Evolutionary conservation across 306 rosid genomes (phyloP), one percentile per base, ranked within the genome.

Genomic region (Dryas octopetala): DNA sequence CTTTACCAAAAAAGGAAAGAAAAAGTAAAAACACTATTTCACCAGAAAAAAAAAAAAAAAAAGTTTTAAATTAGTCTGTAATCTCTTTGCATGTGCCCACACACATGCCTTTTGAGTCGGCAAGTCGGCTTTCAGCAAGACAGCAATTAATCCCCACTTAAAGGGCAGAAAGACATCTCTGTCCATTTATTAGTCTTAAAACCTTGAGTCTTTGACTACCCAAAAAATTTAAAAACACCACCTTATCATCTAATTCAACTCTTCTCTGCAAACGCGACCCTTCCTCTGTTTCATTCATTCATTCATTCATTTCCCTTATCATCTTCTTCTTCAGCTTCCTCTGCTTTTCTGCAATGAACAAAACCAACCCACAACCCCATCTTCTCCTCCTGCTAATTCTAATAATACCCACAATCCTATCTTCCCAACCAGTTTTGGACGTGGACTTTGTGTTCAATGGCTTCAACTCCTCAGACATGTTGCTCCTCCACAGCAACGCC

Each of bases 361-460:
- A 6, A 28, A 15, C 62, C 17, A 23, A 48, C 54, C 32, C 74
- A 48, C 78, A 75, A 7, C 49, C 12, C 68, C 71, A 14, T 26
- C 48, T 83, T 58, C 79, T 77, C 55, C 43, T 77, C 48, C 68
- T 49, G 1, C 78, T 69, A 1, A 15, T 82, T 13, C 49, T 68
- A 7, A 81, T 82, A 8, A 70, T 81, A 4, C 41, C 80, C 41
- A 1, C 52, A 51, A 44, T 82, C 62, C 44, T 70, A 10, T 57
- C 75, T 40, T 57, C 81, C 70, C 68, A 7, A 51, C 73, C 85
- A 73, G 44, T 60, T 16, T 69, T 62, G 2, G 73, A 97, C 74
- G 5, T 76, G 3, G 96, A 93, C 48, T 93, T 93, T 46, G 49
- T 86, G 86, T 91, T 87, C 91, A 93, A 91, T 17, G 85, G 89